These are phyloP conservation scores for Camelina laxa DNA, from an alignment of 345 rosid species.

Conservation along the genomic window DNA sequence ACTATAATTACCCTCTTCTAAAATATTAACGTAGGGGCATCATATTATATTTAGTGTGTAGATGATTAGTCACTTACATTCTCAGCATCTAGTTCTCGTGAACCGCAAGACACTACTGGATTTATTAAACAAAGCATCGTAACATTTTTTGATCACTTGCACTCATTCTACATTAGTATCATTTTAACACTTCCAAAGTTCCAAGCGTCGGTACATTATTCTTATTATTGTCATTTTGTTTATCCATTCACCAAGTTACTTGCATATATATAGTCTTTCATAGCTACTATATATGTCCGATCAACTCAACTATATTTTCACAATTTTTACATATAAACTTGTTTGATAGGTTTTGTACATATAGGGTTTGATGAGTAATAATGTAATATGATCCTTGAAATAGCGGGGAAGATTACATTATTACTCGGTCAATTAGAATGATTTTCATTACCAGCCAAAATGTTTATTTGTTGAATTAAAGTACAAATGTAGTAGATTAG, in stretches of 20 bases:
- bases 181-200: constrained; percentile 31
- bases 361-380: background rate
- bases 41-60: constrained; percentile 20
- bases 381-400: constrained; percentile 3
- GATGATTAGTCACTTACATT: constrained; percentile 22
- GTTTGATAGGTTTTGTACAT: background rate
- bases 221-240: background rate
- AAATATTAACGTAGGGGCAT: constrained; percentile 1
- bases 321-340: background rate
- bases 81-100: constrained; percentile 36
- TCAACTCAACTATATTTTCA: background rate
- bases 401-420: background rate
- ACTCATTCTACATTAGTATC: constrained; percentile 28
- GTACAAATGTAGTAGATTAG: constrained; percentile 15
- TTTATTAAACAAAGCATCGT: constrained; percentile 12
- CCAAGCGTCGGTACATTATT: constrained; percentile 21
- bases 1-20: background rate
- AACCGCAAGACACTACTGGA: constrained; percentile 22
- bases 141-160: constrained; percentile 35
- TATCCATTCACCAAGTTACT: background rate
- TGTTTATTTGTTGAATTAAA: background rate
- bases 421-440: background rate
- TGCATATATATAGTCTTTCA: background rate
- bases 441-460: background rate
- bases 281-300: background rate